phyloP scores from a whole-genome alignment of 345 rosid genomes.

The Rhodomyrtus tomentosa region DNA sequence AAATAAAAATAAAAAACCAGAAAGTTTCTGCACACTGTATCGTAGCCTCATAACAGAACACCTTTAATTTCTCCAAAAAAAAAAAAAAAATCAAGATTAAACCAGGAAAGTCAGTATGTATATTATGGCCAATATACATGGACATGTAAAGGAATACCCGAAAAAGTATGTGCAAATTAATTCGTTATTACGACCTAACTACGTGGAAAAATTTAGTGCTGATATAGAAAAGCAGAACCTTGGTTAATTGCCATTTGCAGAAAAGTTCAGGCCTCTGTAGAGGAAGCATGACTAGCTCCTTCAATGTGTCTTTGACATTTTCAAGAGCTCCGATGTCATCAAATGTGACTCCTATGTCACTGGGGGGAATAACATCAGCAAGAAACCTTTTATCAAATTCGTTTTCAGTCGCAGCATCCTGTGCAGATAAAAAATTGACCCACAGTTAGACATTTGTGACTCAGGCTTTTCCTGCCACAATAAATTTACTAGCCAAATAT shows the following conservation, averaged over 20 bases:
- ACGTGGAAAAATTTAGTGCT: neutral
- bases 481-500: neutral
- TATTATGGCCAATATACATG: neutral
- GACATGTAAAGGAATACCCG: neutral
- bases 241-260: constrained; percentile 78
- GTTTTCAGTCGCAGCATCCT: constrained; percentile 83
- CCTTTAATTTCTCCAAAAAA: neutral
- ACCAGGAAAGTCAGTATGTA: neutral
- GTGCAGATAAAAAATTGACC: constrained; percentile 1
- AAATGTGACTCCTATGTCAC: constrained; percentile 80
- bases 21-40: neutral
- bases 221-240: constrained; percentile 24
- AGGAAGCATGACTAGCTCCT: constrained; percentile 93
- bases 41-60: neutral
- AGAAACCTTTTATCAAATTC: constrained; percentile 77
- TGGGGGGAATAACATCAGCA: constrained; percentile 75
- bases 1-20: neutral
- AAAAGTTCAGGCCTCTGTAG: constrained; percentile 81
- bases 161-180: neutral
- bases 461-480: neutral
- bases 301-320: constrained; percentile 80
- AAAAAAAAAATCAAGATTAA: neutral
- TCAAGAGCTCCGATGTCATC: constrained; percentile 93
- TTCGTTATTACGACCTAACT: neutral
- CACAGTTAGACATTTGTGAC: neutral